These are phyloP conservation scores for Venturia nashicola DNA, from an alignment of 2,329 filamentous ascomycete genomes.

Conservation along the genomic window DNA sequence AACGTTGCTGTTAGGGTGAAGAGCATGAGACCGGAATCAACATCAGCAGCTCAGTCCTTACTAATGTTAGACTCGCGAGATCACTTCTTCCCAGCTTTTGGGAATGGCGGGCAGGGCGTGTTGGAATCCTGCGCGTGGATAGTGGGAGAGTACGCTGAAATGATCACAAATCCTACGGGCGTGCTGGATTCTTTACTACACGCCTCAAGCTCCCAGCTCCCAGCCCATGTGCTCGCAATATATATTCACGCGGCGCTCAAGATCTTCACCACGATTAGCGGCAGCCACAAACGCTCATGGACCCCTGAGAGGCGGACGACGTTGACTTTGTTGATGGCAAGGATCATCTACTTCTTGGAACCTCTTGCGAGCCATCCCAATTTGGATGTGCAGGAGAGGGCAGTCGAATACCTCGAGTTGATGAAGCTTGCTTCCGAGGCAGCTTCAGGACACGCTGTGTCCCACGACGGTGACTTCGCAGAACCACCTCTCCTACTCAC, in stretches of 20 bases:
- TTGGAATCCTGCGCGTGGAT: constrained; percentile 73
- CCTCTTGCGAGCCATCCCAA: constrained; percentile 68
- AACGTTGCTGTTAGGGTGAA: constrained; percentile 88
- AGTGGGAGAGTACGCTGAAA: constrained; percentile 73
- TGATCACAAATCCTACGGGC: constrained; percentile 57
- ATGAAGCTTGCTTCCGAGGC: constrained; percentile 81
- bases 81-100: constrained; percentile 40
- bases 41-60: constrained; percentile 66
- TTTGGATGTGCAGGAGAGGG: constrained; percentile 87
- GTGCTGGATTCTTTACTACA: constrained; percentile 66
- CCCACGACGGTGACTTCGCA: constrained; percentile 53
- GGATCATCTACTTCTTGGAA: constrained; percentile 73
- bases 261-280: constrained; percentile 62
- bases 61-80: constrained; percentile 52
- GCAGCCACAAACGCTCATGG: constrained; percentile 55
- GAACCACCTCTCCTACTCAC: constrained; percentile 76
- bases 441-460: constrained; percentile 49
- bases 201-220: constrained; percentile 42
- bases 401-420: constrained; percentile 84
- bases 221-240: constrained; percentile 59
- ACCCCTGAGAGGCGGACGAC: constrained; percentile 60
- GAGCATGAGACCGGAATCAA: constrained; percentile 67
- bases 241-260: constrained; percentile 80
- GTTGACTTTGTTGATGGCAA: constrained; percentile 64
- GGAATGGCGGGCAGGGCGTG: constrained; percentile 45